Percentiles rank a stretch among this genome's conserved stretches.
phyloP scores from a whole-genome alignment of 495 filamentous ascomycete species.

The Pyrenopolyporus hunteri region DNA sequence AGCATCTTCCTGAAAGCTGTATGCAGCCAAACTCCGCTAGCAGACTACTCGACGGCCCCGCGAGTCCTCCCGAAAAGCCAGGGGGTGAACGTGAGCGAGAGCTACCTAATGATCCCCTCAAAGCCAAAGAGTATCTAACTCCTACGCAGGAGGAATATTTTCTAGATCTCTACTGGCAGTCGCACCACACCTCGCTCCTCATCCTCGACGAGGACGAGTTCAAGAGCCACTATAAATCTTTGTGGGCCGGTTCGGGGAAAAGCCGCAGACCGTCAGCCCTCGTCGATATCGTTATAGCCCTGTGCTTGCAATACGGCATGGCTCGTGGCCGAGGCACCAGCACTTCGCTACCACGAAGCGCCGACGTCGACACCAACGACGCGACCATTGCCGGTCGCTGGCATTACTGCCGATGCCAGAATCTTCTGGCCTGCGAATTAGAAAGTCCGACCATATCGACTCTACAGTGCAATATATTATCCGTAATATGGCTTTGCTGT shows the following conservation, averaged over 20 bases:
- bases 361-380: slow-evolving; percentile 39
- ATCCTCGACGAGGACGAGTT: slow-evolving; percentile 56
- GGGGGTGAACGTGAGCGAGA: background rate
- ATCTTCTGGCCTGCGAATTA: slow-evolving; percentile 48
- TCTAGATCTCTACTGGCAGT: slow-evolving; percentile 53
- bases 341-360: background rate
- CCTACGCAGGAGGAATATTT: slow-evolving; percentile 53
- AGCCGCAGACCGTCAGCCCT: slow-evolving; percentile 55
- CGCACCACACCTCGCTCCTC: slow-evolving; percentile 42
- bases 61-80: background rate
- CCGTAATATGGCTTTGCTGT: slow-evolving; percentile 52
- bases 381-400: slow-evolving; percentile 52
- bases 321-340: slow-evolving; percentile 17
- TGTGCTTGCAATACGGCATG: slow-evolving; percentile 58
- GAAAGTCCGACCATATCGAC: slow-evolving; percentile 56
- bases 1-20: slow-evolving; percentile 30
- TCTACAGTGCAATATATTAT: slow-evolving; percentile 58
- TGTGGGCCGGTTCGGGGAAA: slow-evolving; percentile 43
- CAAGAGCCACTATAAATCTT: slow-evolving; percentile 52
- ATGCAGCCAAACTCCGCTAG: slow-evolving; percentile 23
- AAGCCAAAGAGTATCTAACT: slow-evolving; percentile 17
- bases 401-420: slow-evolving; percentile 50
- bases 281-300: slow-evolving; percentile 58
- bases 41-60: slow-evolving; percentile 12
- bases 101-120: background rate